These are phyloP conservation scores for Ustilago nuda DNA, from an alignment of 1,284 basidiomycete species.

Conservation along the genomic window DNA sequence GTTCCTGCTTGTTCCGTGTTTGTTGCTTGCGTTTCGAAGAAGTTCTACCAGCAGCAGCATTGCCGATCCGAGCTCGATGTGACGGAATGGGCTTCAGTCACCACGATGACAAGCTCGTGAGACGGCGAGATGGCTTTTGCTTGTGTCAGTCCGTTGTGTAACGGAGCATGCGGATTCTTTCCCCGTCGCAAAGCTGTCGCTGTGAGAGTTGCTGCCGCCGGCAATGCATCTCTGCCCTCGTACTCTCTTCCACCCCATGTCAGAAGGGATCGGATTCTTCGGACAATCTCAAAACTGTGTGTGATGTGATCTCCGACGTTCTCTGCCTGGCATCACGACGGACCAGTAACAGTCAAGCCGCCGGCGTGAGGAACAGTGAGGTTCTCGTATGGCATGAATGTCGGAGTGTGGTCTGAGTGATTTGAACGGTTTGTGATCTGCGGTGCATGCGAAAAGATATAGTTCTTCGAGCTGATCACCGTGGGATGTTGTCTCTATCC, in stretches of 20 bases:
- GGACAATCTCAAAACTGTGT: too few relatives aligned
- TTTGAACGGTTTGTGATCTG: constrained; percentile 3
- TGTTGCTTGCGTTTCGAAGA: constrained; percentile 8
- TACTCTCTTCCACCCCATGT: not conserved
- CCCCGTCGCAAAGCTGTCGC: not conserved
- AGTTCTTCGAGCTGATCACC: not conserved
- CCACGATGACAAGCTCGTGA: not conserved
- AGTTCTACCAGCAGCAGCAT: constrained; percentile 7
- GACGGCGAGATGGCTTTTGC: not conserved
- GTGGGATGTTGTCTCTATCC: too few relatives aligned
- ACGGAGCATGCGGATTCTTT: constrained; percentile 22
- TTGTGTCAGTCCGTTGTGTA: not conserved
- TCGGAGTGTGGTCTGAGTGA: not conserved
- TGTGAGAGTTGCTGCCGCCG: not conserved
- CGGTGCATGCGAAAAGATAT: not conserved
- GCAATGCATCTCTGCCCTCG: not conserved
- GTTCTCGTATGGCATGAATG: not conserved
- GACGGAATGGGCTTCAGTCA: not conserved
- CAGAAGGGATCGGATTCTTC: too few relatives aligned
- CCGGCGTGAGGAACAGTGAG: not conserved
- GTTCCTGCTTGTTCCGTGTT: not conserved
- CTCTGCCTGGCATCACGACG: not conserved
- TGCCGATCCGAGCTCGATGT: constrained; percentile 4
- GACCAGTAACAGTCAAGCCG: not conserved
- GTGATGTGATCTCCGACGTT: not conserved